These are phyloP conservation scores for Eimeria tenella DNA, from an alignment of 169 alveolate species.

Conservation along the genomic window DNA sequence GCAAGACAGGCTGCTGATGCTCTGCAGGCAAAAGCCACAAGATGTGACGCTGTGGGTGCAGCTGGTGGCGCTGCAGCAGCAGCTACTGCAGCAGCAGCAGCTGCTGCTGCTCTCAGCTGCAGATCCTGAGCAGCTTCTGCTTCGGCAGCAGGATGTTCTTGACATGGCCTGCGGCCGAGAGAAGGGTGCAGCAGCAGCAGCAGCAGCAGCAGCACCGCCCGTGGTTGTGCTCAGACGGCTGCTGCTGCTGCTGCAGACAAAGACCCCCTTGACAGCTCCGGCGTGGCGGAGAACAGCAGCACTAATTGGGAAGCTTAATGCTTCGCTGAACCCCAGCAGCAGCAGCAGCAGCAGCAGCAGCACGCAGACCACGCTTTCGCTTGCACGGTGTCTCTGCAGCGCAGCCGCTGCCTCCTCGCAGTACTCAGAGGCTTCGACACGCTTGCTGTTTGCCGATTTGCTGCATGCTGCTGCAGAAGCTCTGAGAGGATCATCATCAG, in stretches of 20 bases:
- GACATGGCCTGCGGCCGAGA: conserved; percentile 44
- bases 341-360: conserved; percentile 39
- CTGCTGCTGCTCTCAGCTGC: conserved; percentile 21
- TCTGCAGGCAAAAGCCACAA: conserved; percentile 51
- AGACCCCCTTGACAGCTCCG: conserved; percentile 22
- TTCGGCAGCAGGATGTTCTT: conserved; percentile 67
- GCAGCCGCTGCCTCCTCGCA: conserved; percentile 59
- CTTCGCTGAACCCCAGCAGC: conserved; percentile 39
- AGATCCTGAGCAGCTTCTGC: conserved; percentile 34
- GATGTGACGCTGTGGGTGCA: neutral
- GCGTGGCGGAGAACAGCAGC: conserved; percentile 47
- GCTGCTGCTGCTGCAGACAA: conserved; percentile 70
- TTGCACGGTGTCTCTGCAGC: conserved; percentile 50
- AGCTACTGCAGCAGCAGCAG: conserved; percentile 67
- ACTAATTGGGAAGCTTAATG: conserved; percentile 2
- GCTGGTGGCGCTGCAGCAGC: conserved; percentile 64
- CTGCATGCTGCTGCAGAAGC: conserved; percentile 25
- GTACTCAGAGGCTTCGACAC: conserved; percentile 13
- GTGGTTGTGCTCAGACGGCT: conserved; percentile 28
- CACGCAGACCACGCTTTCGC: conserved; percentile 12
- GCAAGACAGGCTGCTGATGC: conserved; percentile 36
- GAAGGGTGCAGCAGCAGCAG: conserved; percentile 33
- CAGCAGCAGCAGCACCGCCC: conserved; percentile 47
- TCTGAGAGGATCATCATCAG: neutral
- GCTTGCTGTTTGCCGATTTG: conserved; percentile 25